A percentile compares a stretch with the other conserved stretches of the same genome.
These are phyloP conservation scores for Citrus australasica DNA, from an alignment of 345 rosid species.

Conservation along the genomic window DNA sequence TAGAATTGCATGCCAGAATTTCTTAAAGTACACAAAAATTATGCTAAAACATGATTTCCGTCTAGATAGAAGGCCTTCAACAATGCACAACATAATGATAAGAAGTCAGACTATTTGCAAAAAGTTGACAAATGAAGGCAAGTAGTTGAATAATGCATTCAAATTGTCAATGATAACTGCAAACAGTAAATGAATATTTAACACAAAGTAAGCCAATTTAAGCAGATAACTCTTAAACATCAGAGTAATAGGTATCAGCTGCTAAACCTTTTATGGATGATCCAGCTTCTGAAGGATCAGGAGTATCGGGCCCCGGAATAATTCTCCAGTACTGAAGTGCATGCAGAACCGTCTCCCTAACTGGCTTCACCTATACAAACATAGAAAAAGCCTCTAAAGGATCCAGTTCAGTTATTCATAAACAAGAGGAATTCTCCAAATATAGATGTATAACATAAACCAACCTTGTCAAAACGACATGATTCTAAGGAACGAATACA, in stretches of 20 bases:
- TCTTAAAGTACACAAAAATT: background rate
- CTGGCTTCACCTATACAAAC: conserved; percentile 81
- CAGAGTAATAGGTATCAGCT: conserved; percentile 6
- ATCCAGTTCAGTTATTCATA: background rate
- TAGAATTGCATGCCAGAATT: background rate
- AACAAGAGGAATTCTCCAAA: conserved; percentile 2
- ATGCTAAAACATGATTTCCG: background rate
- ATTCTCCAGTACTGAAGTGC: conserved; percentile 84
- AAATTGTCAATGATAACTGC: background rate
- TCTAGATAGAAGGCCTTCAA: background rate
- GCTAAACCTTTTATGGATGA: conserved; percentile 71
- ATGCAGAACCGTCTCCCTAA: conserved; percentile 70
- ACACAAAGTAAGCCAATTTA: background rate
- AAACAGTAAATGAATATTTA: background rate
- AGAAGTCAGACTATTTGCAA: background rate
- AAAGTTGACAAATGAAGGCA: background rate
- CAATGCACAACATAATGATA: background rate
- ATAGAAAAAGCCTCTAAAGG: conserved; percentile 9
- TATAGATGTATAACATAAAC: background rate
- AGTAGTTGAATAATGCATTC: conserved; percentile 2
- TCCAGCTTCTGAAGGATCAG: conserved; percentile 74
- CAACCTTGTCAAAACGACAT: conserved; percentile 95
- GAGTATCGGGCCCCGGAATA: conserved; percentile 58
- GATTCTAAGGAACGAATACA: conserved; percentile 73
- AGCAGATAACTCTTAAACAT: background rate